Conservation (phyloP, 495 filamentous ascomycete species). For the Aspergillus egyptiacus region DNA sequence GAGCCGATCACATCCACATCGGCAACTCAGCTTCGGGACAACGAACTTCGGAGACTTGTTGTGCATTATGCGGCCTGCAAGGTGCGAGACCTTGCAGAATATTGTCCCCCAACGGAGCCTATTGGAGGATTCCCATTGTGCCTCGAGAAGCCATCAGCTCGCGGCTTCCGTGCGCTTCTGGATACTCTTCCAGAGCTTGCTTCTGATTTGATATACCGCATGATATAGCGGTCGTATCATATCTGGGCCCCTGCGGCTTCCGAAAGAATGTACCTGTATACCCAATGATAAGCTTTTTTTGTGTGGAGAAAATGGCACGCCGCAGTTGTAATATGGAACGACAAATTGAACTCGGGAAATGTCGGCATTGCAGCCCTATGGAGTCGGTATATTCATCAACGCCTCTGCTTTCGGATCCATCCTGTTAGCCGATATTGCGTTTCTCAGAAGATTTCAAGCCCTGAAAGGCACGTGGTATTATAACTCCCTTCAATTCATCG, state of each 20-base stretch:
- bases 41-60: constrained; percentile 40
- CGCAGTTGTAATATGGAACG: background rate
- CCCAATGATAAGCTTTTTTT: too few species aligned
- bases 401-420: background rate
- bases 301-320: too few species aligned
- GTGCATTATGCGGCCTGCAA: constrained; percentile 43
- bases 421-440: background rate
- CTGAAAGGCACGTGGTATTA: background rate
- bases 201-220: constrained; percentile 44
- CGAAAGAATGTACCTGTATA: too few species aligned
- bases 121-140: constrained; percentile 21
- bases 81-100: constrained; percentile 37
- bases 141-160: constrained; percentile 22
- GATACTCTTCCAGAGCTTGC: constrained; percentile 40
- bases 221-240: constrained; percentile 39
- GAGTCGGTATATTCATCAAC: background rate
- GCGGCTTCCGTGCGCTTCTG: constrained; percentile 32
- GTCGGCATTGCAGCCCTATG: background rate
- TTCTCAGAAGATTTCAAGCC: background rate
- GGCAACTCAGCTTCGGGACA: constrained; percentile 42
- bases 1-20: constrained; percentile 40
- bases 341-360: too few species aligned
- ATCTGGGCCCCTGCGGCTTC: background rate
- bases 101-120: constrained; percentile 30
- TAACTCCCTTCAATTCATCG: too few species aligned